phyloP scores from a whole-genome alignment of 1,139 yeast genomes.

The Scheffersomyces lignicola region DNA sequence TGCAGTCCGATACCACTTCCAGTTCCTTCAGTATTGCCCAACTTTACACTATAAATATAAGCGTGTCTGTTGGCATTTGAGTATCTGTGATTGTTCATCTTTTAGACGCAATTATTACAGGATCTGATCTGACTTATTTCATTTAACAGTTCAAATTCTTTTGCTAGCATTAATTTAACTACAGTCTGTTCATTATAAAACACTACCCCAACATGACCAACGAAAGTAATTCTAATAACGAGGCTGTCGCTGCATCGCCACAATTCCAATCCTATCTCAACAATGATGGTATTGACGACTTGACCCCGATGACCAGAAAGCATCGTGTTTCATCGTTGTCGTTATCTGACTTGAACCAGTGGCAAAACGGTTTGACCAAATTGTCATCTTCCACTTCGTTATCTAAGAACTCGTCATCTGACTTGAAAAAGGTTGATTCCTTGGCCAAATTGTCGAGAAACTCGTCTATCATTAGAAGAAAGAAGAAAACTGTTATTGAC shows the following conservation, averaged over 20 bases:
- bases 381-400: slow-evolving; percentile 41
- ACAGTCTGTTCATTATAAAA: no score
- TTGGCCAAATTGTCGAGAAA: slow-evolving; percentile 52
- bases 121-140: no score
- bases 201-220: no score
- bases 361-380: slow-evolving; percentile 54
- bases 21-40: no score
- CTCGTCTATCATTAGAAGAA: slow-evolving; percentile 51
- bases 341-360: slow-evolving; percentile 65
- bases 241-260: slow-evolving; percentile 19
- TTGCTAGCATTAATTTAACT: no score
- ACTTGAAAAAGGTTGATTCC: slow-evolving; percentile 51
- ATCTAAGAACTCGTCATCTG: slow-evolving; percentile 38
- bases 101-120: no score
- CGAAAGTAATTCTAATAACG: no score
- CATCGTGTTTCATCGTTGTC: slow-evolving; percentile 71
- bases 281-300: slow-evolving; percentile 68
- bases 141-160: no score
- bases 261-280: slow-evolving; percentile 57
- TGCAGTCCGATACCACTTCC: slow-evolving; percentile 1
- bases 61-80: no score
- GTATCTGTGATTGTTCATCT: no score
- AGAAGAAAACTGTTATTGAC: slow-evolving; percentile 55
- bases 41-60: no score
- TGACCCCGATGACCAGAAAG: slow-evolving; percentile 60